Base-by-base conservation (phyloP, 2,329 filamentous ascomycete genomes). In the Elsinoe batatas region DNA sequence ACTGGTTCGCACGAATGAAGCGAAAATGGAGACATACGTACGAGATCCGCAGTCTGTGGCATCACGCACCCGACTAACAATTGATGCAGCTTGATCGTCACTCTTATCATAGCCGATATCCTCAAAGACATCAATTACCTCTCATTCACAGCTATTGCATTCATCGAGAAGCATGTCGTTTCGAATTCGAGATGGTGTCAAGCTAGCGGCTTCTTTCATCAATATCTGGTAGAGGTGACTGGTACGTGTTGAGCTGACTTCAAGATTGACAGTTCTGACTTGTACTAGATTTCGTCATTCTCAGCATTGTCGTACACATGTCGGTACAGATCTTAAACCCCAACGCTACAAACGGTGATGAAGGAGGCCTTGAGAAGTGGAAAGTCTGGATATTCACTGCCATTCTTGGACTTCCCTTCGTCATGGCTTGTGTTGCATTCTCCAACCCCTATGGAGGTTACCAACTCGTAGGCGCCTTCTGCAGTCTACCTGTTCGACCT, bases 1-100 rank as follows among this genome's bases (percentile, higher is more conserved):
- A 82, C 68, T 87, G 82, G 80, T 87, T 89, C 64, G 70, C 80
- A 53, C 75, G 79, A 53, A 88, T 88, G 82, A 77, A 80, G 61
- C 79, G 83, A 63, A 80, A 75, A 58, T 88, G 88, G 66, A 79
- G 85, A 47, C 85, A 88, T 66, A 79, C 82, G 82, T 58, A 30
- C 7, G 26, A 30, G 26, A 5, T 7, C 7, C 26, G 5, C 7
- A 30, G 7, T 8, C 7, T 5, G 26, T 30, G 26, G 26, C 7
- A 30, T 3, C 7, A 30, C 26, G 26, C 26, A 30, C 26, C 7
- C 4, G 7, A 30, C 35, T 5, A 17, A 44, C n/a, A 40, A 59
- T 38, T 46, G 59, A n/a, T 26, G 11, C 59, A 87, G 84, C 59
- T 75, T 89, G 58, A 84, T 89, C 60, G 82, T 88, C 76, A 68